Evolutionary conservation across 164 flowering plant genomes (phyloP).

Genomic region (Piper betle): DNA sequence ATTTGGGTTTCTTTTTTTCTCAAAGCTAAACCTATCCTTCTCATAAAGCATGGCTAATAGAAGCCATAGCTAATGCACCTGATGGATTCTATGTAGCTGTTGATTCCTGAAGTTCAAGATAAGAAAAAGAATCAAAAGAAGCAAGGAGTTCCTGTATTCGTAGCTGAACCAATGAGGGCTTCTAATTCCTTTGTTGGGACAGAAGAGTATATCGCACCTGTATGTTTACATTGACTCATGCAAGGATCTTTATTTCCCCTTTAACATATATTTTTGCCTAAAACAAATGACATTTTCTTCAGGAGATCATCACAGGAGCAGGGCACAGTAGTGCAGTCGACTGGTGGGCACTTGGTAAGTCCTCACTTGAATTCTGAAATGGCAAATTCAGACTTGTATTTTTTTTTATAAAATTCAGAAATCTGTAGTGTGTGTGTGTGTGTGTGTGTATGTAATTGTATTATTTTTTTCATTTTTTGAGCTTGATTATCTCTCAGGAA

Average conservation of each 20-base stretch:
- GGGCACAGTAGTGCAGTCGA: conserved; percentile 98
- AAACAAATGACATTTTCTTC: neutral
- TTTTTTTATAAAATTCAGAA: too few relatives aligned
- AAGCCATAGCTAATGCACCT: too few relatives aligned
- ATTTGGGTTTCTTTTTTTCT: too few relatives aligned
- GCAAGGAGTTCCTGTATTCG: conserved; percentile 59
- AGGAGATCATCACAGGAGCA: conserved; percentile 93
- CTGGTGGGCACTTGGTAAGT: conserved; percentile 99
- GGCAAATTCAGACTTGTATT: too few relatives aligned
- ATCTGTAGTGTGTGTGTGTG: too few relatives aligned
- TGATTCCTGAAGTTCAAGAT: conserved; percentile 40
- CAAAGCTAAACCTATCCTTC: too few relatives aligned
- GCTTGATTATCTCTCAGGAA: conserved; percentile 38
- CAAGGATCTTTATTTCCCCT: neutral
- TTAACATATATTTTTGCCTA: neutral
- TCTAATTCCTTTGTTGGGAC: conserved; percentile 99
- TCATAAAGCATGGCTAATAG: neutral
- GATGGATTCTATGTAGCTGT: conserved; percentile 38
- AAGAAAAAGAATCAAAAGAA: conserved; percentile 55
- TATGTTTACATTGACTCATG: conserved; percentile 17
- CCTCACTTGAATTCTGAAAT: neutral
- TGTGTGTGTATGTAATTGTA: too few relatives aligned
- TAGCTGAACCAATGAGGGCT: conserved; percentile 97
- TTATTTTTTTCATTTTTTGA: too few relatives aligned
- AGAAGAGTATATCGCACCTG: conserved; percentile 98